Percentiles rank a stretch among this genome's conserved stretches.
These are phyloP conservation scores for Gossypium turneri DNA, from an alignment of 345 rosid species.

Conservation along the genomic window DNA sequence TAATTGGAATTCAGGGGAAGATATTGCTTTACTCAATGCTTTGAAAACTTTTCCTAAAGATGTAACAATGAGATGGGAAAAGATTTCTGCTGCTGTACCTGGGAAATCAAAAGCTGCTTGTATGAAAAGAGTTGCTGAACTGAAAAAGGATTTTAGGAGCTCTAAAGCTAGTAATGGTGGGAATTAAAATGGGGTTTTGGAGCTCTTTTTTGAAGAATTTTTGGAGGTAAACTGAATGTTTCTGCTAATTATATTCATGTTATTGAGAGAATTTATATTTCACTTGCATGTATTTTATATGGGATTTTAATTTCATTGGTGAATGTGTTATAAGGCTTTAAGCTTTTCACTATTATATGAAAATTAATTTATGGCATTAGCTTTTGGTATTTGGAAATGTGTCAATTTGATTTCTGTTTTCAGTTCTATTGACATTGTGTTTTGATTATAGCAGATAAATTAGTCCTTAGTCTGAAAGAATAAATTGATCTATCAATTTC, in stretches of 20 bases:
- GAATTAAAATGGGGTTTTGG: not conserved
- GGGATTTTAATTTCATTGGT: not conserved
- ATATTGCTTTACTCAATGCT: conserved; percentile 85
- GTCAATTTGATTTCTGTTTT: not conserved
- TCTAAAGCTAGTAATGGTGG: conserved; percentile 54
- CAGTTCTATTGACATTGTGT: not conserved
- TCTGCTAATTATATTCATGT: not conserved
- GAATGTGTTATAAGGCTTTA: not conserved
- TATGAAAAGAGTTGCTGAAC: conserved; percentile 73
- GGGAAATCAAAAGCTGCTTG: conserved; percentile 79
- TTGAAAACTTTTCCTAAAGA: conserved; percentile 81
- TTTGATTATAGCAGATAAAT: not conserved
- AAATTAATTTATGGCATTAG: not conserved
- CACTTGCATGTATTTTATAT: not conserved
- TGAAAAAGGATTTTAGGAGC: conserved; percentile 75
- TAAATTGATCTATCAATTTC: no score
- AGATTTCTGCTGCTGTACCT: conserved; percentile 81
- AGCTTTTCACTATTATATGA: not conserved
- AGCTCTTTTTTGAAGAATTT: not conserved
- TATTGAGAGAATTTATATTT: not conserved
- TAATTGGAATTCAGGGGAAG: conserved; percentile 69
- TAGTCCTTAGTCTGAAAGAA: no score
- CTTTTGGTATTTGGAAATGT: not conserved
- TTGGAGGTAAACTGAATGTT: conserved; percentile 16
- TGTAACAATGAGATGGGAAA: conserved; percentile 88